These are phyloP conservation scores for Serpula lacrymans DNA, from an alignment of 768 basidiomycete genomes.

Conservation along the genomic window DNA sequence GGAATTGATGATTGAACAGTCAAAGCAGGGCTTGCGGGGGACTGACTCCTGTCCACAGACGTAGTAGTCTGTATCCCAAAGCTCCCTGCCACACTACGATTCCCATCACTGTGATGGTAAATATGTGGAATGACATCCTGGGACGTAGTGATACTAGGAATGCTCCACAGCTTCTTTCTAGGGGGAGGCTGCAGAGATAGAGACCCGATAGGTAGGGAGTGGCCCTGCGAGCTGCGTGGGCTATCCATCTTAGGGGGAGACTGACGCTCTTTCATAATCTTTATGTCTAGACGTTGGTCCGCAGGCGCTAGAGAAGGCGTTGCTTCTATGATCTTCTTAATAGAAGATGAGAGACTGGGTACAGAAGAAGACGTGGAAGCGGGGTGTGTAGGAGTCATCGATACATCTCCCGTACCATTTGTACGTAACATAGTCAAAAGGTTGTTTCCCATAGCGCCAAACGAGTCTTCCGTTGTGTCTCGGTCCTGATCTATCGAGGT, in stretches of 20 bases:
- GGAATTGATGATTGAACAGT: constrained; percentile 4
- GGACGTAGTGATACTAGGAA: not conserved
- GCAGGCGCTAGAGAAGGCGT: not conserved
- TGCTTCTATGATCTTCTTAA: not conserved
- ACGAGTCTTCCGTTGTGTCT: constrained; percentile 48
- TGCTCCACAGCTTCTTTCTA: constrained; percentile 22
- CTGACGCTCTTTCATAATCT: constrained; percentile 38
- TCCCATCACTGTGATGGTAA: constrained; percentile 22
- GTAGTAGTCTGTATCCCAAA: constrained; percentile 20
- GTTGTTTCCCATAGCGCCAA: constrained; percentile 51
- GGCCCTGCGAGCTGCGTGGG: constrained; percentile 19
- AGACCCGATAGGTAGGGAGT: constrained; percentile 27
- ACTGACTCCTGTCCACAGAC: constrained; percentile 4
- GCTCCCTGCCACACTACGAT: constrained; percentile 26
- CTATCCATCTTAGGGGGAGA: constrained; percentile 7
- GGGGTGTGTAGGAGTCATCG: constrained; percentile 23
- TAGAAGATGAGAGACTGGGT: constrained; percentile 4
- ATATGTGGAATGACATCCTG: constrained; percentile 14
- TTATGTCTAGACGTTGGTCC: constrained; percentile 30
- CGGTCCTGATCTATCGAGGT: constrained; percentile 37
- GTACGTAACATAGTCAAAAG: constrained; percentile 50
- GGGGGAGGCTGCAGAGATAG: constrained; percentile 34
- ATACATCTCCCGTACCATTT: constrained; percentile 29
- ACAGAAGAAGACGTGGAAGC: constrained; percentile 25
- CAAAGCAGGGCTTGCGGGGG: constrained; percentile 3